Percentiles rank a stretch among this genome's conserved stretches.
These are phyloP conservation scores for Monilinia laxa DNA, from an alignment of 2,329 filamentous ascomycete genomes.

Conservation along the genomic window DNA sequence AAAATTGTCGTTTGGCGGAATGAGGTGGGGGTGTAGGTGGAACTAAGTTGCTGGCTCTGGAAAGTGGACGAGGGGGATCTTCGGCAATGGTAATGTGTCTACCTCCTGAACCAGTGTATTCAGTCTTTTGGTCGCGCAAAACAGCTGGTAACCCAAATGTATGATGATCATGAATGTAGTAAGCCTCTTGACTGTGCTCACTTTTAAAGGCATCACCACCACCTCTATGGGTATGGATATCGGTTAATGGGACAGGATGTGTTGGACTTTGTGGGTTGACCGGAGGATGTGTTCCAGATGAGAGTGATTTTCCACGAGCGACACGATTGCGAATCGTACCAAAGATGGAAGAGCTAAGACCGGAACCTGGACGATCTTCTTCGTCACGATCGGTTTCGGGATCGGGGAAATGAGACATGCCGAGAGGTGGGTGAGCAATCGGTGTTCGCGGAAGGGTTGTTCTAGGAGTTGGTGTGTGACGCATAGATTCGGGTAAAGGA, in stretches of 20 bases:
- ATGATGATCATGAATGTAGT: conserved; percentile 44
- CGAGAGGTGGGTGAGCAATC: conserved; percentile 69
- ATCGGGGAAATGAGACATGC: conserved; percentile 81
- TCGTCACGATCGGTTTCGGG: conserved; percentile 59
- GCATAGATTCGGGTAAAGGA: conserved; percentile 34
- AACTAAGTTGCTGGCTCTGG: conserved; percentile 36
- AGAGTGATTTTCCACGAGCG: conserved; percentile 31
- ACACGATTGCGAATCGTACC: conserved; percentile 54
- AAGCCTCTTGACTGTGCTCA: conserved; percentile 44
- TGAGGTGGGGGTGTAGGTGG: conserved; percentile 60
- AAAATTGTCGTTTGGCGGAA: conserved; percentile 75
- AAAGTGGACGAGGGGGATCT: conserved; percentile 24
- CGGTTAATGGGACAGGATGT: conserved; percentile 62
- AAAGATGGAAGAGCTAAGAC: conserved; percentile 55
- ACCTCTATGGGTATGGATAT: conserved; percentile 51
- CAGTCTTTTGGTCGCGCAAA: conserved; percentile 45
- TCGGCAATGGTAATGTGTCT: conserved; percentile 51
- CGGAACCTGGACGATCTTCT: conserved; percentile 47
- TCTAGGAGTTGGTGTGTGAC: conserved; percentile 26
- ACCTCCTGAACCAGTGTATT: conserved; percentile 50
- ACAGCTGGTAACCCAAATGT: conserved; percentile 51
- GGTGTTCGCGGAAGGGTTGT: conserved; percentile 32
- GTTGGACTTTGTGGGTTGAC: conserved; percentile 53
- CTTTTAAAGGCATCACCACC: conserved; percentile 34
- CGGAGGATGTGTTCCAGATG: conserved; percentile 28